phyloP scores from a whole-genome alignment of 805 yeast species.

The Candida andamanensis region DNA sequence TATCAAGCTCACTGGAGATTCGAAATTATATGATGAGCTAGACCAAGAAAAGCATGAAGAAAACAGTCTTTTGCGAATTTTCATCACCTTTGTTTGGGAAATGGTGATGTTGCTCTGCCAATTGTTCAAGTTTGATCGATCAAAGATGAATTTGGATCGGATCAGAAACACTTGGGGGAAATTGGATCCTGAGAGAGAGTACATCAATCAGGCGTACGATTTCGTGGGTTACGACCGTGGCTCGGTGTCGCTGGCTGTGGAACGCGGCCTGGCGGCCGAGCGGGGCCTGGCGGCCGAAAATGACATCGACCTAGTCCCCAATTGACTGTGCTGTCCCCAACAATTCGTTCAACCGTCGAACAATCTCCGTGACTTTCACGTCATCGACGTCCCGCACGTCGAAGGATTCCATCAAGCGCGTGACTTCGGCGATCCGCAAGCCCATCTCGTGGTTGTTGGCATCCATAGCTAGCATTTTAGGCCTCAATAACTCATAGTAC shows the following conservation, averaged over 20 bases:
- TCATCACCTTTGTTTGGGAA: slow-evolving; percentile 31
- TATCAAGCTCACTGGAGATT: slow-evolving; percentile 22
- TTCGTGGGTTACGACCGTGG: slow-evolving; percentile 20
- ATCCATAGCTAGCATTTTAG: slow-evolving; percentile 3
- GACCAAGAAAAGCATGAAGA: slow-evolving; percentile 4
- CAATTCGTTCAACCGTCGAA: neutral
- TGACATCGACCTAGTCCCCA: neutral
- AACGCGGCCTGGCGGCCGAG: neutral
- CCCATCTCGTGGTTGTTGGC: slow-evolving; percentile 9
- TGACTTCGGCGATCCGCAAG: neutral
- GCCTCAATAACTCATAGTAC: slow-evolving; percentile 4
- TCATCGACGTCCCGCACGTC: no score
- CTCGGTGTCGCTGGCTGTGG: no score
- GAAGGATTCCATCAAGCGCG: no score
- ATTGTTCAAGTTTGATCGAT: slow-evolving; percentile 33
- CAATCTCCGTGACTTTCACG: no score
- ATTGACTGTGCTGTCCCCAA: neutral
- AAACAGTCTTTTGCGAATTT: slow-evolving; percentile 14
- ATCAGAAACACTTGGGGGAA: slow-evolving; percentile 34
- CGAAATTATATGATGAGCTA: slow-evolving; percentile 9
- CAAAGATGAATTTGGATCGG: slow-evolving; percentile 39
- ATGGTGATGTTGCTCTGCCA: slow-evolving; percentile 26
- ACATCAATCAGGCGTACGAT: slow-evolving; percentile 33
- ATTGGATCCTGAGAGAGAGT: slow-evolving; percentile 36
- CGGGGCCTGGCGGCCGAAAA: neutral